Conservation (phyloP, 2,329 filamentous ascomycete species). For the Colletotrichum liaoningense region DNA sequence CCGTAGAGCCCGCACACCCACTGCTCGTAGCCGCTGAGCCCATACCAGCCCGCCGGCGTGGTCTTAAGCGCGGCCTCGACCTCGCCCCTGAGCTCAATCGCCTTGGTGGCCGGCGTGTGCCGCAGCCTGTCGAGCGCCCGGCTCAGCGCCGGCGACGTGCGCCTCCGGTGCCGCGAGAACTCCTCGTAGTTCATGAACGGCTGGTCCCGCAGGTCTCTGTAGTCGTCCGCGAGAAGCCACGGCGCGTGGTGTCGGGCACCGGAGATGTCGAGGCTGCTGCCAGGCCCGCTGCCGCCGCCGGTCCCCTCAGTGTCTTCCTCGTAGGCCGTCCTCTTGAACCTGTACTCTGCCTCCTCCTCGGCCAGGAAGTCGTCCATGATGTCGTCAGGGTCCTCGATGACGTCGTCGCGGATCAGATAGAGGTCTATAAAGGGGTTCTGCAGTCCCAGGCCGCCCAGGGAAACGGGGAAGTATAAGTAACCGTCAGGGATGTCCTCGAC, state of each 20-base stretch:
- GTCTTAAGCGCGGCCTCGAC: slow-evolving; percentile 35
- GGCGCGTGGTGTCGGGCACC: background rate
- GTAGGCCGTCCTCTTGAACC: slow-evolving; percentile 45
- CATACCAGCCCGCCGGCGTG: slow-evolving; percentile 34
- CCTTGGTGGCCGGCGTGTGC: slow-evolving; percentile 40
- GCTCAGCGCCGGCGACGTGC: slow-evolving; percentile 41
- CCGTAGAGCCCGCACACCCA: slow-evolving; percentile 53
- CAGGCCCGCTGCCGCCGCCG: slow-evolving; percentile 14
- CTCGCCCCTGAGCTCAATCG: slow-evolving; percentile 40
- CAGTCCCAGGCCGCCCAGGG: slow-evolving; percentile 52
- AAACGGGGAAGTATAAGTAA: slow-evolving; percentile 53
- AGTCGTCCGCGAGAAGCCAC: slow-evolving; percentile 24
- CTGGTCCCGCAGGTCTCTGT: slow-evolving; percentile 35
- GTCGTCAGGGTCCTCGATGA: slow-evolving; percentile 39
- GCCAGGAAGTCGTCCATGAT: slow-evolving; percentile 43
- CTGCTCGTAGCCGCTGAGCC: slow-evolving; percentile 45
- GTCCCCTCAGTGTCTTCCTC: slow-evolving; percentile 36
- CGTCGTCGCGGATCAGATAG: slow-evolving; percentile 41
- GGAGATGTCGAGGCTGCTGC: background rate
- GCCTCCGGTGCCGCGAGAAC: slow-evolving; percentile 48
- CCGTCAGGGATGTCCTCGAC: slow-evolving; percentile 50
- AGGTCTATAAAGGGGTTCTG: slow-evolving; percentile 47
- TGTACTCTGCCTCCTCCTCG: slow-evolving; percentile 48
- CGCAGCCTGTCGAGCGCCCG: slow-evolving; percentile 45
- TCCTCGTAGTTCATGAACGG: slow-evolving; percentile 54